A percentile compares a stretch with the other conserved stretches of the same genome.
These are phyloP conservation scores for Leishmania aethiopica DNA, from an alignment of 208 protist genomes.

Conservation along the genomic window DNA sequence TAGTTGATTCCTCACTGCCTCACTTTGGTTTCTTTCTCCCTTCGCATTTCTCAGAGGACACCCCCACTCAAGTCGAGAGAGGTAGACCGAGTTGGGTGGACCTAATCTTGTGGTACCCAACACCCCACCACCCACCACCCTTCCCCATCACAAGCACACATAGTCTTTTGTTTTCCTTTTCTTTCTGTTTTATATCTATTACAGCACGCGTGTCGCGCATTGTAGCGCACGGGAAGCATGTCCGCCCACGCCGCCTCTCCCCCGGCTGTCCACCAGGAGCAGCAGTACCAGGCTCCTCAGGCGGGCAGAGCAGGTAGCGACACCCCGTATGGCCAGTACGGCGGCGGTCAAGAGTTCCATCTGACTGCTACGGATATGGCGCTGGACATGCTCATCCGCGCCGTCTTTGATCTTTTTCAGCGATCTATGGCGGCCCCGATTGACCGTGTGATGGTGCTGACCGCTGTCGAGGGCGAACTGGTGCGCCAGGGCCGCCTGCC, in stretches of 20 bases:
- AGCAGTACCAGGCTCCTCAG: not conserved
- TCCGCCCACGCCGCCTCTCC: constrained; percentile 13
- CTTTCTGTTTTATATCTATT: not conserved
- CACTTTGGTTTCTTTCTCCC: not conserved
- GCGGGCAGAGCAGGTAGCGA: constrained; percentile 11
- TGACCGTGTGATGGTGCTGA: constrained; percentile 68
- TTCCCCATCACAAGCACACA: not conserved
- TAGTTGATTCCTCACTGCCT: not conserved
- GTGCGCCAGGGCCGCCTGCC: constrained; percentile 73
- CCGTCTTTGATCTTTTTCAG: constrained; percentile 60
- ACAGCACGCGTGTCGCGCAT: not conserved
- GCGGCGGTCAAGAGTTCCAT: constrained; percentile 8
- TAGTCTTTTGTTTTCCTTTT: not conserved
- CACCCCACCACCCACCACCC: no score
- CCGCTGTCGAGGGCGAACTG: constrained; percentile 80
- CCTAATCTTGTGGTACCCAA: not conserved
- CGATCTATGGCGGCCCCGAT: constrained; percentile 58
- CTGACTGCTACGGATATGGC: constrained; percentile 28
- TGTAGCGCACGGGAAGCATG: constrained; percentile 5
- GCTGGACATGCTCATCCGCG: constrained; percentile 49
- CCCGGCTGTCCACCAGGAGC: constrained; percentile 1
- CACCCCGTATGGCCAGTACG: constrained; percentile 20
- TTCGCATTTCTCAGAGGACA: not conserved
- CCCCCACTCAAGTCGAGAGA: not conserved
- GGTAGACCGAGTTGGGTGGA: not conserved